Evolutionary conservation across 1,284 basidiomycete genomes (phyloP).

Genomic region (Fomitopsis betulina): DNA sequence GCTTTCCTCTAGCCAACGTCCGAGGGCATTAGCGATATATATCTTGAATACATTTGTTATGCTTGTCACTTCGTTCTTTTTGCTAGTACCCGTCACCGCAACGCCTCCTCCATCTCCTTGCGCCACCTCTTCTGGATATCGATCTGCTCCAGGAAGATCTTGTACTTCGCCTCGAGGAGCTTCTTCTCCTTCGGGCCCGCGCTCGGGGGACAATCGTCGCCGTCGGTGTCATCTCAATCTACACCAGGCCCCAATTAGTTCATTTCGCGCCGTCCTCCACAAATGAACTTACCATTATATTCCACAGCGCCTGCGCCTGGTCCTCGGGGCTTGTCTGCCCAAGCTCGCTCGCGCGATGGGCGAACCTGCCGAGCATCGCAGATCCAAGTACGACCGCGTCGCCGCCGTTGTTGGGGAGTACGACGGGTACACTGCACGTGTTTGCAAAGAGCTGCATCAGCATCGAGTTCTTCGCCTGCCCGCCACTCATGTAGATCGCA

Average conservation of each 20-base stretch:
- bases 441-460: conserved; percentile 91
- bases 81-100: conserved; percentile 7
- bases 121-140: conserved; percentile 86
- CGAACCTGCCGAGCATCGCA: conserved; percentile 91
- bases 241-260: neutral
- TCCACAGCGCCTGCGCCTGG: conserved; percentile 77
- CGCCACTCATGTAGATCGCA: conserved; percentile 89
- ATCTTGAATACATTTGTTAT: neutral
- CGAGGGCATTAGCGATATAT: neutral
- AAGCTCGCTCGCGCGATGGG: conserved; percentile 53
- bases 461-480: conserved; percentile 82
- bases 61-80: neutral
- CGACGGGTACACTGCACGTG: conserved; percentile 78
- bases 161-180: conserved; percentile 88
- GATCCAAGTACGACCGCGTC: conserved; percentile 90
- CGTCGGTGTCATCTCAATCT: conserved; percentile 90
- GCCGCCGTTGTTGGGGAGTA: conserved; percentile 75
- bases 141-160: conserved; percentile 87
- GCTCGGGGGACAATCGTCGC: conserved; percentile 75
- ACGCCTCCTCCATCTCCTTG: conserved; percentile 60
- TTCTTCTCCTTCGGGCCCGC: conserved; percentile 61
- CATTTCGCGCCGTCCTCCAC: neutral
- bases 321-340: conserved; percentile 39
- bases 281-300: conserved; percentile 75
- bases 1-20: too few species aligned